Evolutionary conservation across 352 stramenopile genomes (phyloP).

Genomic region (Globisporangium abappressorium): DNA sequence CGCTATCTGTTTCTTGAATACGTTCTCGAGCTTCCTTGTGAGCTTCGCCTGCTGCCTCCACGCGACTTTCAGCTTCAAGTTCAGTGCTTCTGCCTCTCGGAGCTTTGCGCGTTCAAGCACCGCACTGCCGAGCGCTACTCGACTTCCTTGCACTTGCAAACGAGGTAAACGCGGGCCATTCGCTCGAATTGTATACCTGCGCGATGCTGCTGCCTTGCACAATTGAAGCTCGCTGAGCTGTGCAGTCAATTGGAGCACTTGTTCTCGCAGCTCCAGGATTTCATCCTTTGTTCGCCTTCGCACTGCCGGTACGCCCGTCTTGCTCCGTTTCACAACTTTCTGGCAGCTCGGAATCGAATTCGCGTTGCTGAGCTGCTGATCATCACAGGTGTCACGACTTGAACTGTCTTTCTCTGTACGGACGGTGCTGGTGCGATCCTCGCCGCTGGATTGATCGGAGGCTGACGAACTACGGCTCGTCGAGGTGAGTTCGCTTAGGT

Average conservation of each 20-base stretch:
- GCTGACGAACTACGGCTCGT: not conserved
- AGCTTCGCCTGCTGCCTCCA: conserved; percentile 39
- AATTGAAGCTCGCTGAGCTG: conserved; percentile 1
- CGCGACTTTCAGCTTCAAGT: conserved; percentile 33
- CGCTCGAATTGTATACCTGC: not conserved
- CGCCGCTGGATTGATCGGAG: not conserved
- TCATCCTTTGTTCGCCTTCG: conserved; percentile 1
- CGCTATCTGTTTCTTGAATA: conserved; percentile 24
- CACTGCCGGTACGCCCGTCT: not conserved
- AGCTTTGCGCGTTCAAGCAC: conserved; percentile 34
- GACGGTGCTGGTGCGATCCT: not conserved
- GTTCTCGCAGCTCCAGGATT: conserved; percentile 9
- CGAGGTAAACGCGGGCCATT: not conserved
- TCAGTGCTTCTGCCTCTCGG: conserved; percentile 34
- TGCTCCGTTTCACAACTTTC: not conserved
- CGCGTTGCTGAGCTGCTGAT: too few species aligned
- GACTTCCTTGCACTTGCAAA: not conserved
- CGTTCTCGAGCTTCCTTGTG: conserved; percentile 33
- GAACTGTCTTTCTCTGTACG: too few species aligned
- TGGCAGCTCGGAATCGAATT: not conserved
- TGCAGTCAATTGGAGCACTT: conserved; percentile 4
- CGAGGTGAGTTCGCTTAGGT: not conserved
- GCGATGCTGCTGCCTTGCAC: too few species aligned
- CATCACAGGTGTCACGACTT: too few species aligned
- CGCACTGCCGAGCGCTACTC: conserved; percentile 32